These are phyloP conservation scores for Austroboletus rostrupii DNA, from an alignment of 1,284 basidiomycete genomes.

Conservation along the genomic window DNA sequence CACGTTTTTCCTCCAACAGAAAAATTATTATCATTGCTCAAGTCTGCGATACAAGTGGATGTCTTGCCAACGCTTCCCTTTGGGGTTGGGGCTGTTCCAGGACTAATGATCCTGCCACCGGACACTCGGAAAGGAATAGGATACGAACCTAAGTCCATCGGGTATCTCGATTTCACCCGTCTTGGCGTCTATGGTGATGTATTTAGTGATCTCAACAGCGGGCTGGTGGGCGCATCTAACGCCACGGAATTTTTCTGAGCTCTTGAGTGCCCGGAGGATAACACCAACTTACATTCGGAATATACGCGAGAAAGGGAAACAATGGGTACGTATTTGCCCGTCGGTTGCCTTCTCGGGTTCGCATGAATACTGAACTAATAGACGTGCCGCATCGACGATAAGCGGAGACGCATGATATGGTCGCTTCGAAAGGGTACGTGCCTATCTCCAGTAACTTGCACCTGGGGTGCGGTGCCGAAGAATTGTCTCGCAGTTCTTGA, in stretches of 20 bases:
- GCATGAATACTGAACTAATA: conserved; percentile 56
- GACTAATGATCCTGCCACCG: conserved; percentile 3
- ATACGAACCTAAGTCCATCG: conserved; percentile 39
- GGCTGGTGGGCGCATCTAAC: conserved; percentile 60
- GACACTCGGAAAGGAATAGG: conserved; percentile 4
- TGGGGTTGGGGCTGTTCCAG: conserved; percentile 39
- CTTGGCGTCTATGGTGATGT: conserved; percentile 48
- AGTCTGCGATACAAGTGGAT: conserved; percentile 32
- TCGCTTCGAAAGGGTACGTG: conserved; percentile 7
- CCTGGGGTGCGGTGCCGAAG: conserved; percentile 4
- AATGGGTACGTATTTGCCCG: conserved; percentile 43
- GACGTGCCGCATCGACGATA: conserved; percentile 3
- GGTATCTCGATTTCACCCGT: conserved; percentile 67
- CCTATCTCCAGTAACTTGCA: conserved; percentile 66
- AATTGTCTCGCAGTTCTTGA: not conserved
- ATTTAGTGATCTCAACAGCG: conserved; percentile 68
- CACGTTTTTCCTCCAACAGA: conserved; percentile 4
- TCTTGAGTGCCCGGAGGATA: not conserved
- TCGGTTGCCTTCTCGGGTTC: conserved; percentile 34
- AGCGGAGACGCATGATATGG: conserved; percentile 3
- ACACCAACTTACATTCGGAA: conserved; percentile 59
- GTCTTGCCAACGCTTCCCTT: conserved; percentile 52
- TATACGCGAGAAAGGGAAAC: conserved; percentile 67
- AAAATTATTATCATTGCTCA: conserved; percentile 9
- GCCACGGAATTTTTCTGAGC: not conserved